Evolutionary conservation across 2,329 filamentous ascomycete species (phyloP).

Genomic region (Ilyonectria robusta): DNA sequence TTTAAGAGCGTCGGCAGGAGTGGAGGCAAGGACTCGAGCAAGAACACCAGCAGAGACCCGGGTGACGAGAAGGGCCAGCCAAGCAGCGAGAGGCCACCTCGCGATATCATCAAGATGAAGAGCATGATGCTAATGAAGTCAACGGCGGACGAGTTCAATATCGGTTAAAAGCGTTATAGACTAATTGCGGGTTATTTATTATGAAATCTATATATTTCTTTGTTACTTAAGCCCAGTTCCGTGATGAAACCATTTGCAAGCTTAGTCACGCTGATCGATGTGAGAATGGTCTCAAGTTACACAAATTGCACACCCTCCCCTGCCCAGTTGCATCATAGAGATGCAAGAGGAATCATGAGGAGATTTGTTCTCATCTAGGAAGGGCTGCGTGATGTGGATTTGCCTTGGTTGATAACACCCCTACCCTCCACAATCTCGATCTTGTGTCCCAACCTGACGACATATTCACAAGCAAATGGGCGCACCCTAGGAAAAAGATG

Average conservation of each 20-base stretch:
- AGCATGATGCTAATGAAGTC: constrained; percentile 77
- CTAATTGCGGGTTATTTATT: not conserved
- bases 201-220: not conserved
- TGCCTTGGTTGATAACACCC: constrained; percentile 20
- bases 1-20: constrained; percentile 52
- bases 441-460: constrained; percentile 21
- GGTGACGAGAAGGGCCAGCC: constrained; percentile 55
- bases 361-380: not conserved
- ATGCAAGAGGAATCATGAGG: constrained; percentile 6
- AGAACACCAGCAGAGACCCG: constrained; percentile 37
- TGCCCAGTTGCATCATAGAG: constrained; percentile 15
- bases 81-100: constrained; percentile 51
- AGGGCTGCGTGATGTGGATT: constrained; percentile 14
- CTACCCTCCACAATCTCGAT: constrained; percentile 31
- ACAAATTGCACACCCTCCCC: not conserved
- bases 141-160: constrained; percentile 77
- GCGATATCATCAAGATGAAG: constrained; percentile 69
- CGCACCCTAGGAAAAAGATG: constrained; percentile 29
- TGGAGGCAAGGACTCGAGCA: constrained; percentile 55
- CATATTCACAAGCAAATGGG: not conserved
- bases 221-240: not conserved
- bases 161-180: constrained; percentile 62
- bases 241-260: not conserved
- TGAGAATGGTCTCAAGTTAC: constrained; percentile 30
- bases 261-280: not conserved